Evolutionary conservation across 352 stramenopile genomes (phyloP), one percentile per base, ranked within the genome.

Genomic region (Halophytophthora batemanensis): DNA sequence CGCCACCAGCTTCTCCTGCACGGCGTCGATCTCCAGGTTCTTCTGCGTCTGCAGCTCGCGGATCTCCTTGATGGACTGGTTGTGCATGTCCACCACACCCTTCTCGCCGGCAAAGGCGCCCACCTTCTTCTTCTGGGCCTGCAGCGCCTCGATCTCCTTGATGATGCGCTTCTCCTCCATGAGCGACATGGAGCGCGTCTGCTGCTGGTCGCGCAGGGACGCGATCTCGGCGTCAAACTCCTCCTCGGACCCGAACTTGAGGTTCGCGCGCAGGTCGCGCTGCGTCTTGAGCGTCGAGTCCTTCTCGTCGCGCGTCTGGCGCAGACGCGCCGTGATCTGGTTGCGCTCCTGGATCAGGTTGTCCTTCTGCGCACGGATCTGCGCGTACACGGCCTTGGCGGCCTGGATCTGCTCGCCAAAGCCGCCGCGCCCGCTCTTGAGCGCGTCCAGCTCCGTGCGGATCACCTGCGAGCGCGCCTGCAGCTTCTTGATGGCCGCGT

Each of bases 111-210:
- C 69, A 41, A 97, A 61, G 46, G 88, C 83, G 52, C 75, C 71
- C 28, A 97, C 80, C 51, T 93, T 81, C 15, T 89, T 73, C 73
- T 97, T 98, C 57, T 93, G 91, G 22, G 74, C 51, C 59, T 97
- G 77, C 23, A 98, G 61, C 18, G 73, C 72, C 54, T 98, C 93
- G 54, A 99, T 98, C 60, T 99, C 93, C 73, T 98, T 98, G 62
- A 99, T 94, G 23, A 99, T 75, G 43, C 90, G 92, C 86, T 99
- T 99, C 69, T 99, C 96, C 45, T 98, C 96, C 21, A 78, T 87
- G 5, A 99, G 69, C 50, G 82, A 90, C 96, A 99, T 98, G 56
- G 91, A 98, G 37, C 81, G 93, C 6, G 94, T 98, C 75, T 98
- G 87, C 74, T 99, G 96, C 57, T 84, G 78, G 56, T 82, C 65